Percentiles rank a stretch among this genome's conserved stretches.
Evolutionary conservation across 2,329 filamentous ascomycete species (phyloP).

Genomic region (Paecilomyces dactylethromorphus): DNA sequence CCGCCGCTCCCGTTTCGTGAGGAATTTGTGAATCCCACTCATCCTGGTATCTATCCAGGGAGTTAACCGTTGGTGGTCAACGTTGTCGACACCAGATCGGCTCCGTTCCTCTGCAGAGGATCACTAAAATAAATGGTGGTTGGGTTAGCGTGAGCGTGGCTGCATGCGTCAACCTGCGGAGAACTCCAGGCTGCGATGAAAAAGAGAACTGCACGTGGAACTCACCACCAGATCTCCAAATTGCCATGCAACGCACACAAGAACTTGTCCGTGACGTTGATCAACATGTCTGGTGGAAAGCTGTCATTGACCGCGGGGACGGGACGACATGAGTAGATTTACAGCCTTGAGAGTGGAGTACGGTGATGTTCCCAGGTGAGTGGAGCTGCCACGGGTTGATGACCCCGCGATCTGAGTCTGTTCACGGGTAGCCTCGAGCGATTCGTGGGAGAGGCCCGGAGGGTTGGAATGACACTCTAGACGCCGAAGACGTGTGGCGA

Average conservation of each 20-base stretch:
- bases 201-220: background rate
- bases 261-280: background rate
- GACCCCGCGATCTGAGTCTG: background rate
- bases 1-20: constrained; percentile 32
- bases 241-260: background rate
- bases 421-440: background rate
- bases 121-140: background rate
- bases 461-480: background rate
- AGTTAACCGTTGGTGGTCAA: constrained; percentile 1
- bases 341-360: background rate
- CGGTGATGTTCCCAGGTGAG: background rate
- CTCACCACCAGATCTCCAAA: constrained; percentile 1
- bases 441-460: background rate
- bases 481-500: background rate
- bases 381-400: background rate
- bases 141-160: background rate
- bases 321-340: background rate
- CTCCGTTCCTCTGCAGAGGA: background rate
- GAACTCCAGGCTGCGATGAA: background rate
- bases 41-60: constrained; percentile 15
- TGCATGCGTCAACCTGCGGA: background rate
- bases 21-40: constrained; percentile 37
- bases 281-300: background rate
- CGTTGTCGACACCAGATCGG: background rate
- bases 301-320: background rate